Base-by-base conservation (phyloP, 1,139 yeast species). In the Nadsonia commutata region DNA sequence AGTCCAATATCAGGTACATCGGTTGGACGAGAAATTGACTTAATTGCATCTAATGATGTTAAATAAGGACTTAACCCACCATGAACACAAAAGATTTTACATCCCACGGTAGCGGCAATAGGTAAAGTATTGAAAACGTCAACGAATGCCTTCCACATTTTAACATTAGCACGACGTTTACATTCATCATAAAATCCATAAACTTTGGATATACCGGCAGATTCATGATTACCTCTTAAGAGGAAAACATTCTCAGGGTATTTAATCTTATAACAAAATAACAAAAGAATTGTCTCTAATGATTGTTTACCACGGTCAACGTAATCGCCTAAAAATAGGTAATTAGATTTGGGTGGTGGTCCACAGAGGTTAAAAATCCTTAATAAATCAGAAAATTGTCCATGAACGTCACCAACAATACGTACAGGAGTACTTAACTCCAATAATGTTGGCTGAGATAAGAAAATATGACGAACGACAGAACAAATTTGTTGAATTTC, bases 151-250 rank as follows among this genome's bases (percentile, higher is more conserved):
- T 80, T 83, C 95, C 95, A 84, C 46, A 76, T 63, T 56, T 78
- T 80, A 43, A 75, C 65, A 22, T 74, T 69, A 11, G 78, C 64
- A 48, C 94, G 64, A 55, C 94, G 70, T 59, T 84, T 84, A 64
- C 94, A 81, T 60, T 83, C 94, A 60, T 83, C 94, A 57, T 82
- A 83, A 56, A 83, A 83, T 1, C 94, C 94, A 57, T 83, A 83
- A 56, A 83, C 83, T 59, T 79, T 80, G 23, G 93, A 81, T 50
- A 83, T 81, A 52, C 78, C 78, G 3, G 94, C 93, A 51, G 81
- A 76, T 59, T 83, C 94, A 58, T 83, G 94, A 59, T 83, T 83
- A 37, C 94, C 94, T 56, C 94, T 67, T 45, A 83, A 65, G 75
- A 83, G 73, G 62, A 82, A 83, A 53, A 83, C 81, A 57, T 82